phyloP scores from a whole-genome alignment of 371 early-diverging fungal genomes.

The Lichtheimia ornata region DNA sequence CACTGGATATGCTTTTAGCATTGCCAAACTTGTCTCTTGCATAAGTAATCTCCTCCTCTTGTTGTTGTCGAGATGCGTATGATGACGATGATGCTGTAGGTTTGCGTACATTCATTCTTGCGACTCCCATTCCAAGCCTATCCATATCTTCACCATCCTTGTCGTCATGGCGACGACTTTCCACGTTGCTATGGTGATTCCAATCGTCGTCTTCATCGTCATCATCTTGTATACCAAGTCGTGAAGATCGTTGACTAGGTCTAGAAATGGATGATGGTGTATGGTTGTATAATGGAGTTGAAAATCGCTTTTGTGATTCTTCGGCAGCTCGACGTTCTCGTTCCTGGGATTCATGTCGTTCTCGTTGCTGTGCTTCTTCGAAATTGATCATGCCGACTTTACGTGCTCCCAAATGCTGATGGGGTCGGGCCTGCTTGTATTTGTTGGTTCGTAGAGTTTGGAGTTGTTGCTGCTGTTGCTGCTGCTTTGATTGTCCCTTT shows the following conservation, averaged over 20 bases:
- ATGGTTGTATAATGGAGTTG: no score
- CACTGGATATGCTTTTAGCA: constrained; percentile 84
- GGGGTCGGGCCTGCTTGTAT: constrained; percentile 4
- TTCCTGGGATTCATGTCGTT: constrained; percentile 35
- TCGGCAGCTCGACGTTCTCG: not conserved
- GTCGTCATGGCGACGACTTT: no score
- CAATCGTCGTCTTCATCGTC: not conserved
- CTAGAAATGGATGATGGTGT: no score
- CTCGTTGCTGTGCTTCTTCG: constrained; percentile 84
- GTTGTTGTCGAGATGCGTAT: constrained; percentile 3
- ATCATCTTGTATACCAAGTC: constrained; percentile 8
- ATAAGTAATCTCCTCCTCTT: constrained; percentile 28
- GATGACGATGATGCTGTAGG: not conserved
- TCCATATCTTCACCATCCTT: constrained; percentile 24
- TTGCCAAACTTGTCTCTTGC: constrained; percentile 71
- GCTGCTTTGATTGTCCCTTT: not conserved
- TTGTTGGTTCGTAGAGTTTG: not conserved
- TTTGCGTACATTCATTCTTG: constrained; percentile 27
- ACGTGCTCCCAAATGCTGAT: constrained; percentile 13
- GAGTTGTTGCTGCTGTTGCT: not conserved
- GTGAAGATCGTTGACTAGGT: constrained; percentile 8
- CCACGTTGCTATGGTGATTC: no score
- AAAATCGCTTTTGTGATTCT: no score
- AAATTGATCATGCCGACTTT: constrained; percentile 57
- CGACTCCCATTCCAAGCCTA: constrained; percentile 54